Evolutionary conservation across 768 basidiomycete genomes (phyloP).

Genomic region (Hirschioporus abietinus): DNA sequence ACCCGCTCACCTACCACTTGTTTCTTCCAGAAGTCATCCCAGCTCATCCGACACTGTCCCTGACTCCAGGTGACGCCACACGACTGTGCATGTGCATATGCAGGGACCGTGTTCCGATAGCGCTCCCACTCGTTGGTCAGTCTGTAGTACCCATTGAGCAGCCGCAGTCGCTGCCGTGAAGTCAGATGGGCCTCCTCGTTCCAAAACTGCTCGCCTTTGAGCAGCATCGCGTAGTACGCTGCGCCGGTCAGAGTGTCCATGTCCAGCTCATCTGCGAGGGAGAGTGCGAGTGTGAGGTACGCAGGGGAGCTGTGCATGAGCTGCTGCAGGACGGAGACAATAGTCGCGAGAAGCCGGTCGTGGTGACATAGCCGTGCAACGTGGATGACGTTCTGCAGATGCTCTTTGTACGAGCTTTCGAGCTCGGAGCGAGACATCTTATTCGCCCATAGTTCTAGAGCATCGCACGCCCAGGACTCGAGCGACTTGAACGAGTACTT

Average conservation of each 20-base stretch:
- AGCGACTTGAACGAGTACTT: constrained; percentile 73
- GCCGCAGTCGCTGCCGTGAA: constrained; percentile 53
- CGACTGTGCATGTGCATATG: constrained; percentile 58
- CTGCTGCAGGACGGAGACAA: constrained; percentile 52
- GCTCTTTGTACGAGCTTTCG: constrained; percentile 27
- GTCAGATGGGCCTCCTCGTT: constrained; percentile 44
- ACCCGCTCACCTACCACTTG: constrained; percentile 60
- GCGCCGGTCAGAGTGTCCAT: constrained; percentile 54
- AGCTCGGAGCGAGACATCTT: not conserved
- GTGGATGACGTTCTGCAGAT: constrained; percentile 54
- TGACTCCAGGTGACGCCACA: constrained; percentile 71
- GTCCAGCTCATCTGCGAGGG: constrained; percentile 64
- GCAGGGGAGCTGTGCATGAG: constrained; percentile 58
- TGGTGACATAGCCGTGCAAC: constrained; percentile 68
- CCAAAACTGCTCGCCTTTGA: constrained; percentile 46
- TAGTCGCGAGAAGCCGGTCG: constrained; percentile 50
- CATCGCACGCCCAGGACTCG: constrained; percentile 71
- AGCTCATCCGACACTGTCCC: constrained; percentile 64
- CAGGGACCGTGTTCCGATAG: constrained; percentile 48
- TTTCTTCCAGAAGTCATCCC: constrained; percentile 79
- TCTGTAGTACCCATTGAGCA: constrained; percentile 66
- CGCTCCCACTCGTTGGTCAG: constrained; percentile 64
- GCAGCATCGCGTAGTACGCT: constrained; percentile 73
- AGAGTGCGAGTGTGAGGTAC: constrained; percentile 70
- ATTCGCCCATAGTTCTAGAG: constrained; percentile 64